These are phyloP conservation scores for Quercus alba DNA, from an alignment of 306 rosid species.

Conservation along the genomic window DNA sequence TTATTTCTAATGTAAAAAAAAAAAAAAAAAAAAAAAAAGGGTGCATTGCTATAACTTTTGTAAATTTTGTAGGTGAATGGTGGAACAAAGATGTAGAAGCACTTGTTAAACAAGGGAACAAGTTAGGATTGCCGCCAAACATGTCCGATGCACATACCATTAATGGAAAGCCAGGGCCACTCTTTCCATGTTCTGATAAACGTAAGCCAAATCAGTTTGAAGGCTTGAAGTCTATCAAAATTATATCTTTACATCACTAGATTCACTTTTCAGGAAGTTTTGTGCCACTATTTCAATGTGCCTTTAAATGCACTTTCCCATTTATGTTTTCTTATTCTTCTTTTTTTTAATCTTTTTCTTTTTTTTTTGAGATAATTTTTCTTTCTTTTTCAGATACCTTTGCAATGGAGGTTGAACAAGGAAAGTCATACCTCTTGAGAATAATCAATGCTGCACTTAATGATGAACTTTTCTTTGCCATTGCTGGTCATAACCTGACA, in stretches of 20 bases:
- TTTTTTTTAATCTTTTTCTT: neutral
- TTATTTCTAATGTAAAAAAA: neutral
- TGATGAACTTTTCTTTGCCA: too few species aligned
- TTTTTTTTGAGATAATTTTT: neutral
- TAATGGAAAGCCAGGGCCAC: slow-evolving; percentile 38
- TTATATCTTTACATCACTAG: neutral
- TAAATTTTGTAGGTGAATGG: slow-evolving; percentile 31
- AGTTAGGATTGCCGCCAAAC: slow-evolving; percentile 32
- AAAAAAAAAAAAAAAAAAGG: neutral
- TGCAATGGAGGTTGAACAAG: too few species aligned
- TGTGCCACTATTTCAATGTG: neutral
- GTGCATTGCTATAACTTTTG: neutral
- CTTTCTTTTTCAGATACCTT: too few species aligned
- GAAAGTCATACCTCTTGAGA: too few species aligned
- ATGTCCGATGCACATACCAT: slow-evolving; percentile 35
- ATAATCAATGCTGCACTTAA: too few species aligned
- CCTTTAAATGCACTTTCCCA: neutral
- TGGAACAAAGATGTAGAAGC: slow-evolving; percentile 35
- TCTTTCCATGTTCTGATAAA: slow-evolving; percentile 33
- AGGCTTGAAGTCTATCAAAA: neutral
- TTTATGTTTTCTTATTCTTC: neutral
- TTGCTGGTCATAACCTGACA: too few species aligned
- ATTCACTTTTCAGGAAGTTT: neutral
- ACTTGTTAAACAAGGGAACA: slow-evolving; percentile 29
- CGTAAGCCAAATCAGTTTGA: slow-evolving; percentile 5